Conservation (phyloP, 805 yeast genomes). For the Ogataea saltuana region DNA sequence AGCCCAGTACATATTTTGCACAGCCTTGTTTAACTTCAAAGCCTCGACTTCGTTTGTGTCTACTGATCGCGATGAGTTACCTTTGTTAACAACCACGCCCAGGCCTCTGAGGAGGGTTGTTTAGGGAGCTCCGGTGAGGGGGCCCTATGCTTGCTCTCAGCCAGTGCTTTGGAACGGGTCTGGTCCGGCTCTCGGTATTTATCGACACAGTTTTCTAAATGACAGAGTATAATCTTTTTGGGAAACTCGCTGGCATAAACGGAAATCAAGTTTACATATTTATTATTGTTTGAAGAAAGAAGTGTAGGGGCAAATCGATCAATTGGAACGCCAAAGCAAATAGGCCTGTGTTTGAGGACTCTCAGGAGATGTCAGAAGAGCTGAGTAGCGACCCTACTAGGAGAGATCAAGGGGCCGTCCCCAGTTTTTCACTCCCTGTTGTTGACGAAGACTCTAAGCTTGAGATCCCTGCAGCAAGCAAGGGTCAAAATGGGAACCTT, state of each 20-base stretch:
- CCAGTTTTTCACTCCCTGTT: slow-evolving; percentile 6
- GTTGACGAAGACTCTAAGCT: slow-evolving; percentile 15
- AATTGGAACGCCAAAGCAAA: background rate
- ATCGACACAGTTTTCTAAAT: slow-evolving; percentile 3
- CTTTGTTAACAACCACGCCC: no score
- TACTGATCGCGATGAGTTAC: no score
- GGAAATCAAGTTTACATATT: slow-evolving; percentile 1
- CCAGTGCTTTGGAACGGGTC: background rate
- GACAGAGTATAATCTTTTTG: background rate
- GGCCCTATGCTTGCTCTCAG: background rate
- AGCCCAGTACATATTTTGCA: no score
- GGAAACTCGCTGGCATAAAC: slow-evolving; percentile 9
- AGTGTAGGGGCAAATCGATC: background rate
- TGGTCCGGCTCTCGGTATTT: background rate
- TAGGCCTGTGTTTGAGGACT: background rate
- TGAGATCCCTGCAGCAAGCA: slow-evolving; percentile 3
- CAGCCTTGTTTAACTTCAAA: no score
- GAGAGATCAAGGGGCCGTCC: background rate
- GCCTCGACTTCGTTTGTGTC: no score
- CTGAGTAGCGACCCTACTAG: background rate
- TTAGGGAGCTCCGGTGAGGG: no score
- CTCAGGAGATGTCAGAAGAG: background rate
- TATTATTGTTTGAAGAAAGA: background rate
- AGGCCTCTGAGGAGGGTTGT: no score
- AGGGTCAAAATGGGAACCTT: background rate